Evolutionary conservation across 2,329 filamentous ascomycete genomes (phyloP), one percentile per base, ranked within the genome.

Genomic region (Xylaria sp.): DNA sequence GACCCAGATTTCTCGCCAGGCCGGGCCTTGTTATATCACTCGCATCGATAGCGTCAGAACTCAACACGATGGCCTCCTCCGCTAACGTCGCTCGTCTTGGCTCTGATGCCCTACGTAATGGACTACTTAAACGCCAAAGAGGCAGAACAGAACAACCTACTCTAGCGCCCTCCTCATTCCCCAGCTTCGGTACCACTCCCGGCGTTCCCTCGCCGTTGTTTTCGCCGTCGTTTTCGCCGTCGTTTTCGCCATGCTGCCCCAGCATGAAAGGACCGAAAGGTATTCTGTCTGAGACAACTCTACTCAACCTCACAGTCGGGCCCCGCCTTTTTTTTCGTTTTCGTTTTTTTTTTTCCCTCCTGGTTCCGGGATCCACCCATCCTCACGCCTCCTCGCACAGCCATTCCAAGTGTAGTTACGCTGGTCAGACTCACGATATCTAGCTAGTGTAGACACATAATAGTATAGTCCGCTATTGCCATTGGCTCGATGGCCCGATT

Each of bases 261-360:
- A 51, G 15, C 43, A 51, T 17, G 44, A 46, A 62, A 62, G 55
- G 60, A 51, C 60, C 60, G 60, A 62, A 51, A 29, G 19, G 29
- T 58, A 43, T 35, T 38, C 43, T 49, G 44, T 55, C 49, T 46
- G 23, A 51, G 29, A 31, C 21, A 40, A 43, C 49, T 54, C 60
- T 55, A 59, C 60, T 35, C 23, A 48, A 49, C 31, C 54, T 58
- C 49, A 51, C 47, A 54, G 29, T 48, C 33, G 15, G 49, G 29
- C 23, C 44, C 54, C n/a, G n/a, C n/a, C n/a, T n/a, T n/a, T n/a
- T n/a, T n/a, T n/a, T n/a, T n/a, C n/a, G n/a, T n/a, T n/a, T n/a
- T n/a, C n/a, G n/a, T n/a, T n/a, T n/a, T n/a, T n/a, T n/a, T n/a
- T n/a, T 35, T 54, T 53, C 31, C 38, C 10, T 41, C 10, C 27